These are phyloP conservation scores for Basidiobolus meristosporus DNA, from an alignment of 371 early-diverging fungal species.

Conservation along the genomic window DNA sequence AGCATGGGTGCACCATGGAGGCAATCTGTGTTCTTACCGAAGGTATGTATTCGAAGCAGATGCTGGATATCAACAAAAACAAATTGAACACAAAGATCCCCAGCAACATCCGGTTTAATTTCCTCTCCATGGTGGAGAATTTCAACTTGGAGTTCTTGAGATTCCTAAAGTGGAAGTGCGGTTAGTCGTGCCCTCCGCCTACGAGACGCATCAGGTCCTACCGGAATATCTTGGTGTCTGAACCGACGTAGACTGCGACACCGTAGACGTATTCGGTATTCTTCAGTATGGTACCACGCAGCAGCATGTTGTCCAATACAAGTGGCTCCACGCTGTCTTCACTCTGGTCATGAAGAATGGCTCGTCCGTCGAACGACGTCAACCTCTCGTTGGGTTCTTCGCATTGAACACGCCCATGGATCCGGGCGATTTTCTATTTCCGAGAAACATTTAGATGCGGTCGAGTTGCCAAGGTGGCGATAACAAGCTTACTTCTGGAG, in stretches of 20 bases:
- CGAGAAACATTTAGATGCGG: slow-evolving; percentile 59
- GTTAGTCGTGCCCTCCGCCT: slow-evolving; percentile 14
- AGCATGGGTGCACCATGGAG: slow-evolving; percentile 1
- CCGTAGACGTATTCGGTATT: slow-evolving; percentile 81
- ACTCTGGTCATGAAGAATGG: not conserved
- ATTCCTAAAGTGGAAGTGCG: slow-evolving; percentile 19
- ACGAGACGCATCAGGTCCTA: slow-evolving; percentile 36
- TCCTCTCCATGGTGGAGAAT: slow-evolving; percentile 29
- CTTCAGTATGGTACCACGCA: slow-evolving; percentile 78
- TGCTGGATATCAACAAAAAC: slow-evolving; percentile 7
- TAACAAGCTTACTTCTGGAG: slow-evolving; percentile 30
- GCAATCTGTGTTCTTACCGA: slow-evolving; percentile 2
- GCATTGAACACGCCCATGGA: slow-evolving; percentile 12
- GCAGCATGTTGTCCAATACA: slow-evolving; percentile 61
- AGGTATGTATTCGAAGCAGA: slow-evolving; percentile 11
- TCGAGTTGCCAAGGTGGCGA: slow-evolving; percentile 78
- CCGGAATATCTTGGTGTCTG: slow-evolving; percentile 77
- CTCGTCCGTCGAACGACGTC: slow-evolving; percentile 21
- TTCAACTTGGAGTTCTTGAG: slow-evolving; percentile 36
- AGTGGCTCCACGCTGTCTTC: slow-evolving; percentile 22
- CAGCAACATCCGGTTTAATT: slow-evolving; percentile 32
- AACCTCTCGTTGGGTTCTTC: slow-evolving; percentile 35
- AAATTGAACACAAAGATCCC: slow-evolving; percentile 22
- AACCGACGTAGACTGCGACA: slow-evolving; percentile 72
- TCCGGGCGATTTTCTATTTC: slow-evolving; percentile 8